These are phyloP conservation scores for Teratosphaeria destructans DNA, from an alignment of 2,329 filamentous ascomycete genomes.

Conservation along the genomic window DNA sequence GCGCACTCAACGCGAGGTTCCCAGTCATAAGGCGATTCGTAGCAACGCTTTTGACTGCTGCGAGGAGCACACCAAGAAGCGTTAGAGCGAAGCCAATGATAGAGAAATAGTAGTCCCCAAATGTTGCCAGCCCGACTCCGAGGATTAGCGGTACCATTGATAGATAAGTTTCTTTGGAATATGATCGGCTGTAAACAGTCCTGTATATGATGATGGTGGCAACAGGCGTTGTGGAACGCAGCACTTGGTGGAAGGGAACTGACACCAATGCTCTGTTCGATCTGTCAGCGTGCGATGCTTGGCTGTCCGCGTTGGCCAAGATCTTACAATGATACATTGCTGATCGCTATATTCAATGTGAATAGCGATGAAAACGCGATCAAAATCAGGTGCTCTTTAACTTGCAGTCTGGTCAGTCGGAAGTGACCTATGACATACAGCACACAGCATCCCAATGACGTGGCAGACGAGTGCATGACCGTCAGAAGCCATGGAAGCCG, in stretches of 20 bases:
- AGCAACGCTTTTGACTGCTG: constrained; percentile 47
- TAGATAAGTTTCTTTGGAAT: constrained; percentile 47
- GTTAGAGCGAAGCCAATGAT: constrained; percentile 35
- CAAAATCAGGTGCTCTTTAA: constrained; percentile 45
- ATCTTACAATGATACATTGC: constrained; percentile 49
- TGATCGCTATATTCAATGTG: constrained; percentile 54
- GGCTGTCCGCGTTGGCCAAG: neutral
- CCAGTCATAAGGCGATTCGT: constrained; percentile 57
- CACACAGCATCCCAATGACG: constrained; percentile 45
- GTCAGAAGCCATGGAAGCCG: constrained; percentile 47
- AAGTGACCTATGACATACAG: constrained; percentile 45
- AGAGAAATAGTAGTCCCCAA: constrained; percentile 55
- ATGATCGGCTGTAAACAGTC: constrained; percentile 44
- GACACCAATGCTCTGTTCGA: constrained; percentile 38
- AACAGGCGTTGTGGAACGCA: constrained; percentile 51
- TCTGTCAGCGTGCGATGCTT: neutral
- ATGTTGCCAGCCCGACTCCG: constrained; percentile 50
- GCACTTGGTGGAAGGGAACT: constrained; percentile 56
- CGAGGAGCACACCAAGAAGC: constrained; percentile 28
- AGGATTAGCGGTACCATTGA: constrained; percentile 51
- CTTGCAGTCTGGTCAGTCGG: constrained; percentile 42
- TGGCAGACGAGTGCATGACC: constrained; percentile 47
- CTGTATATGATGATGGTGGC: constrained; percentile 54
- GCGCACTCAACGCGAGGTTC: constrained; percentile 44
- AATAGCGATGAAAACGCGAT: constrained; percentile 51